Evolutionary conservation across 2,329 filamentous ascomycete species (phyloP), one percentile per base, ranked within the genome.

Genomic region (Aspergillus ibericus): DNA sequence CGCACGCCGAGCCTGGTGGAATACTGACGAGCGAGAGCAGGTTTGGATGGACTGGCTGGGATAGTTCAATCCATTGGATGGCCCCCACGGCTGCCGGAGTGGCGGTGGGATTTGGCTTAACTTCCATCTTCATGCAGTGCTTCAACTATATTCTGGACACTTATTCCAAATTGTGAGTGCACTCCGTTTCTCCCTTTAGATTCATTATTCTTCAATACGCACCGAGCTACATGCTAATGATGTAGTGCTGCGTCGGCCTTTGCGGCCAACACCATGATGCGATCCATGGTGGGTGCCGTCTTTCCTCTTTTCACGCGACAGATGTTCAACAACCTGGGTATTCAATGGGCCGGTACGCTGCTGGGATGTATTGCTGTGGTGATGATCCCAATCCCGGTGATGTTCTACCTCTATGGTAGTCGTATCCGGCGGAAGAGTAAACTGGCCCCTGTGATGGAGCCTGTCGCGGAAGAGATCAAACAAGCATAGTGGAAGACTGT

Each of bases 41-140:
- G 67, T 68, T 69, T 15, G 67, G 67, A 8, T 69, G 67, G 67
- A 63, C 67, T 1, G 67, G 66, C 0, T 67, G 54, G 35, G 58
- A 47, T 4, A 47, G 50, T 5, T 60, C 60, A 3, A 61, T 68
- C 13, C 66, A 68, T 54, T 70, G 66, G 66, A 65, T 68, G 58
- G 64, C 58, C 0, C 66, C 67, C 6, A 67, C 63, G 4, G 58
- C 63, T 5, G 53, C 65, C 5, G 64, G 66, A 1, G 58, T 68
- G 1, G 10, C 67, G 4, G 61, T 66, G 3, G 67, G 67, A 0
- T 69, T 70, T 36, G 66, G 67, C 4, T 46, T 69, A 7, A 61
- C 68, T 0, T 59, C 64, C 0, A 69, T 70, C 18, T 69, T 69
- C 52, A 64, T 67, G 59, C 64, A 64, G 35, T 58, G 62, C 3